Evolutionary conservation across 1,139 yeast genomes (phyloP).

Genomic region (Yamadazyma jaroonii): DNA sequence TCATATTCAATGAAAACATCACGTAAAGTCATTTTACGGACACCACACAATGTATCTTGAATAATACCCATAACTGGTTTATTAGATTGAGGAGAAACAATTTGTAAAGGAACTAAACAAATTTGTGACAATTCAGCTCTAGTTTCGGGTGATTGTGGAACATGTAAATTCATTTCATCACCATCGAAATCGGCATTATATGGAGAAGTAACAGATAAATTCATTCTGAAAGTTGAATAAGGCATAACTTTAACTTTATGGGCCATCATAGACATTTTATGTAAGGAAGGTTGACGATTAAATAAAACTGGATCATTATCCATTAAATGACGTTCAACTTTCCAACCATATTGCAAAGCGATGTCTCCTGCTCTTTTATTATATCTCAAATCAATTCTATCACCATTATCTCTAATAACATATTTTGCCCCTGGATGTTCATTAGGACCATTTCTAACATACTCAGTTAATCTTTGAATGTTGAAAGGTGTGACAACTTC

Average conservation of each 20-base stretch:
- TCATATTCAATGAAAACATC: constrained; percentile 87
- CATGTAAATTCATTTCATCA: constrained; percentile 99
- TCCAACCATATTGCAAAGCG: constrained; percentile 98
- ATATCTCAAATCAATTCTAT: constrained; percentile 93
- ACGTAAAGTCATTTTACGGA: constrained; percentile 90
- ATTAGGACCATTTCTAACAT: constrained; percentile 96
- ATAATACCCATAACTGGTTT: constrained; percentile 99
- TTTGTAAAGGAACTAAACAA: constrained; percentile 96
- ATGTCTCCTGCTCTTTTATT: constrained; percentile 98
- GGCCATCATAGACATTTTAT: constrained; percentile 99
- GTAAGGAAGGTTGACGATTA: constrained; percentile 98
- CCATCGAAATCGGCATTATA: constrained; percentile 99
- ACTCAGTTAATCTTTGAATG: constrained; percentile 86
- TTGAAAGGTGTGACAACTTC: constrained; percentile 97
- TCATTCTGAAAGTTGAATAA: constrained; percentile 93
- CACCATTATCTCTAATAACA: constrained; percentile 97
- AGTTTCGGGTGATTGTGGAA: constrained; percentile 98
- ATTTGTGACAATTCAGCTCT: constrained; percentile 93
- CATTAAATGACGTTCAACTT: constrained; percentile 96
- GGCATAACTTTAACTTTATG: constrained; percentile 99
- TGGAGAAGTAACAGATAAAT: constrained; percentile 95
- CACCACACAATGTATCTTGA: constrained; percentile 96
- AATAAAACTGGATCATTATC: constrained; percentile 96
- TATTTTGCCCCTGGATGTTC: constrained; percentile 99
- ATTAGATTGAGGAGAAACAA: constrained; percentile 97